phyloP scores from a whole-genome alignment of 345 rosid species.

The Angophora floribunda region DNA sequence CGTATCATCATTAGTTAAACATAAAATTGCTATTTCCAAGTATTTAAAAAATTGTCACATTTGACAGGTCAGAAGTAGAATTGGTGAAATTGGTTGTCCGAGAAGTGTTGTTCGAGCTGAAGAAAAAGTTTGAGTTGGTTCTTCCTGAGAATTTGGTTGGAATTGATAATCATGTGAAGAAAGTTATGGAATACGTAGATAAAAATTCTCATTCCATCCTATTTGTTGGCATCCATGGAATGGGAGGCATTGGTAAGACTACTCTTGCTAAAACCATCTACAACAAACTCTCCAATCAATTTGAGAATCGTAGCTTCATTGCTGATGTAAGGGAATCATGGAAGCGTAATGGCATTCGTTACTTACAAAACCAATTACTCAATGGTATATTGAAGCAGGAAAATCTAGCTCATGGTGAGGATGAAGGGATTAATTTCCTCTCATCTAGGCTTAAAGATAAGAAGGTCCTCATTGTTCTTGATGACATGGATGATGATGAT shows the following conservation, averaged over 20 bases:
- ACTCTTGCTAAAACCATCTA: background rate
- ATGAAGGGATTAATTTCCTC: background rate
- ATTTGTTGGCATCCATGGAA: background rate
- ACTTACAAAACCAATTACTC: background rate
- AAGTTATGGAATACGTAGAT: background rate
- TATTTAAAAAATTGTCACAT: background rate
- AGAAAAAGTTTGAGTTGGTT: background rate
- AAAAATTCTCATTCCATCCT: background rate
- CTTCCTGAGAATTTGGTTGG: background rate
- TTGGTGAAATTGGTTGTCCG: background rate
- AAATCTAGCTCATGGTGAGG: fast-evolving
- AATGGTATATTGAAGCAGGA: background rate
- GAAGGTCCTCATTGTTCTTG: constrained; percentile 2
- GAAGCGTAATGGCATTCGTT: fast-evolving
- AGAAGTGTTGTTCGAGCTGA: background rate
- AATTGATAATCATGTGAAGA: background rate
- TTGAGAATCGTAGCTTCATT: background rate
- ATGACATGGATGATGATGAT: background rate
- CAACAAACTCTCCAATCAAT: background rate
- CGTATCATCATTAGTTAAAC: background rate
- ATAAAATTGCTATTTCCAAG: background rate
- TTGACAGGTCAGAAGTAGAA: background rate
- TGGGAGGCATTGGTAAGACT: background rate
- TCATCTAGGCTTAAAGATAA: background rate
- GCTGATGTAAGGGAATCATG: fast-evolving